Conservation (phyloP, 768 basidiomycete genomes). For the Psilocybe tampanensis region DNA sequence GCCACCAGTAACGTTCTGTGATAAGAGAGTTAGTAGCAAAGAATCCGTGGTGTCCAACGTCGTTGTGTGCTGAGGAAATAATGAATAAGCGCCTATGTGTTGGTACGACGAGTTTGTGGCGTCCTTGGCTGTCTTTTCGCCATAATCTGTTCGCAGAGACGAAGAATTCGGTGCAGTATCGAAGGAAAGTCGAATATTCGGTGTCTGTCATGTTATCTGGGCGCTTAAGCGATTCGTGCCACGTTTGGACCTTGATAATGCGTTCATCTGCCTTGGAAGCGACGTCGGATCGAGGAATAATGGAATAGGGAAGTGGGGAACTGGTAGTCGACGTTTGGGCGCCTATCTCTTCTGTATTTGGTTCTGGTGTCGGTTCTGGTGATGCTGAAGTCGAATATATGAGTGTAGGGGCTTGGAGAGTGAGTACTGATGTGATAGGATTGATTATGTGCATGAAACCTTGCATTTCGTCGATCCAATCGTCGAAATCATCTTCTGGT, state of each 20-base stretch:
- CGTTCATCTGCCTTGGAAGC: slow-evolving; percentile 14
- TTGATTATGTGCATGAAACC: slow-evolving; percentile 21
- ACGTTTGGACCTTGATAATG: slow-evolving; percentile 3
- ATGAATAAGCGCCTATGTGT: slow-evolving; percentile 15
- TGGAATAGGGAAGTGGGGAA: slow-evolving; percentile 6
- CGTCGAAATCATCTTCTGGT: too few species aligned
- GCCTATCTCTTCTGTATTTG: neutral
- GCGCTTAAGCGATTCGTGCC: slow-evolving; percentile 4
- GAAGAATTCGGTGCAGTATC: slow-evolving; percentile 23
- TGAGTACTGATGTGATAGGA: neutral
- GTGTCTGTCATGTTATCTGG: slow-evolving; percentile 11
- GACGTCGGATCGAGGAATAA: slow-evolving; percentile 6
- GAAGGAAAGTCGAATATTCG: slow-evolving; percentile 16
- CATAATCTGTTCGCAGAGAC: slow-evolving; percentile 17
- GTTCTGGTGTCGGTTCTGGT: neutral
- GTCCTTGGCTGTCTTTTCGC: slow-evolving; percentile 18
- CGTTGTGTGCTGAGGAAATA: slow-evolving; percentile 24
- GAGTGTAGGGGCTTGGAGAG: neutral
- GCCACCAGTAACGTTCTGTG: slow-evolving; percentile 34
- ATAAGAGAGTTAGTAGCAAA: slow-evolving; percentile 22
- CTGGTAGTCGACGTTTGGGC: neutral
- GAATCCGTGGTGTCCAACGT: slow-evolving; percentile 29
- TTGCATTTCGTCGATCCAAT: slow-evolving; percentile 18
- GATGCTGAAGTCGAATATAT: neutral
- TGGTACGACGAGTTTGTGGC: slow-evolving; percentile 25